Conservation (phyloP, 2,329 filamentous ascomycete genomes). For the Pseudogymnoascus sp. region DNA sequence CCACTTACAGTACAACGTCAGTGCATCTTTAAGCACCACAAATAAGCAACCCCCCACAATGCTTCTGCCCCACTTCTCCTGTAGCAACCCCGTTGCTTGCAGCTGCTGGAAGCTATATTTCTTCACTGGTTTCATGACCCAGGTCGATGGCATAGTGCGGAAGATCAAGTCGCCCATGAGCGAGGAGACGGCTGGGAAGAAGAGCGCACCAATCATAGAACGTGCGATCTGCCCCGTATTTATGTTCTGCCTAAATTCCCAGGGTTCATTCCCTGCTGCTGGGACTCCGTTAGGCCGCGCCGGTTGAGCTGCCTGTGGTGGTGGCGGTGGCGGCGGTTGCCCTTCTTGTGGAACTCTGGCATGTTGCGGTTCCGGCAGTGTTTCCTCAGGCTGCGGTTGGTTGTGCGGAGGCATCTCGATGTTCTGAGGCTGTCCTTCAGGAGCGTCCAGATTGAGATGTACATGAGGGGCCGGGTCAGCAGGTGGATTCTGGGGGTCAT, state of each 20-base stretch:
- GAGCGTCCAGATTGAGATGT: neutral
- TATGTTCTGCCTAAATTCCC: slow-evolving; percentile 27
- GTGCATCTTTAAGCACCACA: slow-evolving; percentile 66
- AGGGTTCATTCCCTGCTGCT: slow-evolving; percentile 12
- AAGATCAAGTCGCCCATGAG: slow-evolving; percentile 69
- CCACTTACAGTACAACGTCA: slow-evolving; percentile 56
- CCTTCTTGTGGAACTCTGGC: neutral
- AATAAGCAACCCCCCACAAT: slow-evolving; percentile 82
- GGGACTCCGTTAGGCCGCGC: neutral
- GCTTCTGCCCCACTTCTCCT: slow-evolving; percentile 81
- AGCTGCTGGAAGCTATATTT: slow-evolving; percentile 25
- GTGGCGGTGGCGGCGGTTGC: neutral
- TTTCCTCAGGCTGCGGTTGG: neutral
- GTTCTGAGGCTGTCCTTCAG: neutral
- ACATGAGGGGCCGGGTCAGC: neutral
- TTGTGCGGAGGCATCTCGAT: neutral
- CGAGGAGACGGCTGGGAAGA: slow-evolving; percentile 75
- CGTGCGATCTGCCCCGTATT: slow-evolving; percentile 47
- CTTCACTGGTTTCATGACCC: slow-evolving; percentile 43
- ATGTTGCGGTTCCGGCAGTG: neutral
- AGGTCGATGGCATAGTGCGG: slow-evolving; percentile 55
- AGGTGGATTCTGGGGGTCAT: neutral
- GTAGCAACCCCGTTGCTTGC: slow-evolving; percentile 56
- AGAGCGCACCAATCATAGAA: slow-evolving; percentile 57
- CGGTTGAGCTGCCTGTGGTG: neutral